Base-by-base conservation (phyloP, 192 early-diverging fungal species). In the Coemansia asiatica region DNA sequence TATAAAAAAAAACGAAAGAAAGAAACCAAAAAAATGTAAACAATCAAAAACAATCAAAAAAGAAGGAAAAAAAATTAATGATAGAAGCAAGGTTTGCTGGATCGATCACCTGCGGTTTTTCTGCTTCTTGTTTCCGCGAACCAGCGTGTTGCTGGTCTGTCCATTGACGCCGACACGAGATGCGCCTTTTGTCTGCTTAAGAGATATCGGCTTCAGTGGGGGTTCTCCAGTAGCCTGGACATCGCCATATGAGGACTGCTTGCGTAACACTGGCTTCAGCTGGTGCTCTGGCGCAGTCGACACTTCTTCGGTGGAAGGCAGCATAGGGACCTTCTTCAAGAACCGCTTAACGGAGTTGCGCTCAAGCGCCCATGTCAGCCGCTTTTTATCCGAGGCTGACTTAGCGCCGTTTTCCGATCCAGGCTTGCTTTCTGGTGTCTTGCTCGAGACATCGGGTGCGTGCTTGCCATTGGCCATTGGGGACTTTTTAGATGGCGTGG, bases 281-380 rank as follows among this genome's bases (percentile, higher is more conserved):
- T 61, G 40, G 13, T 19, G 19, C 4, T 29, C 56, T 22, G 63
- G 56, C 36, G 27, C 28, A 16, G 23, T 56, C n/a, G 64, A 29
- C 22, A 38, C 33, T 6, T 69, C 60, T 35, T 66, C 68, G 25
- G 56, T 35, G 40, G 68, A 67, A 4, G 79, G 69, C 19, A 73
- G 64, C 74, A 81, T 72, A 9, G 79, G 79, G 19, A 76, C 70
- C 56, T 73, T 73, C 47, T 76, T 81, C 22, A 67, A 40, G 56
- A 81, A 81, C 56, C 64, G 73, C 70, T 81, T 81, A n/a, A 72
- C 71, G 10, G 71, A 66, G 58, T 76, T 81, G 64, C 63, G 69
- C 56, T 81, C 79, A 6, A 76, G 67, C 6, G 74, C 79, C 79
- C 79, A 81, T 36, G 53, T 65, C 15, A 76, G 70, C 22, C 62